These are phyloP conservation scores for Cyclospora cayetanensis DNA, from an alignment of 169 alveolate species.

Conservation along the genomic window DNA sequence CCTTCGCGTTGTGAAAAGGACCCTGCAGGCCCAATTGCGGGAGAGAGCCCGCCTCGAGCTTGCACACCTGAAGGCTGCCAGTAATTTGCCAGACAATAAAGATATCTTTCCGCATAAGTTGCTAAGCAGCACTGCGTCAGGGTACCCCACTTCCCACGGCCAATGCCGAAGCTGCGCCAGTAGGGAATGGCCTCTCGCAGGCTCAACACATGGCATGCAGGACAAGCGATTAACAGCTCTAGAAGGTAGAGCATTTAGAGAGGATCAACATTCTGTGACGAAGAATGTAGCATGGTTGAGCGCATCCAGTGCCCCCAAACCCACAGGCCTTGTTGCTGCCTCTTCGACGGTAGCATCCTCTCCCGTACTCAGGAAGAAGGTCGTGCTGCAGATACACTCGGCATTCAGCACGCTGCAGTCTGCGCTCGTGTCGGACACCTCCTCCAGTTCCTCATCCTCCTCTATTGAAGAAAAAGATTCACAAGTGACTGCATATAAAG, in stretches of 20 bases:
- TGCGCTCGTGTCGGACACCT: neutral
- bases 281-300: no score
- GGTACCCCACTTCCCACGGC: neutral
- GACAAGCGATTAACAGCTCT: no score
- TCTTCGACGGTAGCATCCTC: no score
- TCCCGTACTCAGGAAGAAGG: no score
- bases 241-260: no score
- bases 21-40: slow-evolving; percentile 35
- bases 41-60: slow-evolving; percentile 3
- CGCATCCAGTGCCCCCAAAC: no score
- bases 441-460: slow-evolving; percentile 14
- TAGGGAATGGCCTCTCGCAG: slow-evolving; percentile 8
- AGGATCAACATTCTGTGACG: no score
- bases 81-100: neutral
- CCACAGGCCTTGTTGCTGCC: no score
- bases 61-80: neutral
- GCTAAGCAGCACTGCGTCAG: neutral
- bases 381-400: no score
- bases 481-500: neutral
- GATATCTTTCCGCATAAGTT: slow-evolving; percentile 7
- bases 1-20: neutral
- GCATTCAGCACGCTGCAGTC: neutral
- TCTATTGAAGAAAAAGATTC: slow-evolving; percentile 9
- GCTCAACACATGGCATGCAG: neutral
- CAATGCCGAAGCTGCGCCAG: no score